These are phyloP conservation scores for Chytridium lagenaria DNA, from an alignment of 371 early-diverging fungal genomes.

Conservation along the genomic window DNA sequence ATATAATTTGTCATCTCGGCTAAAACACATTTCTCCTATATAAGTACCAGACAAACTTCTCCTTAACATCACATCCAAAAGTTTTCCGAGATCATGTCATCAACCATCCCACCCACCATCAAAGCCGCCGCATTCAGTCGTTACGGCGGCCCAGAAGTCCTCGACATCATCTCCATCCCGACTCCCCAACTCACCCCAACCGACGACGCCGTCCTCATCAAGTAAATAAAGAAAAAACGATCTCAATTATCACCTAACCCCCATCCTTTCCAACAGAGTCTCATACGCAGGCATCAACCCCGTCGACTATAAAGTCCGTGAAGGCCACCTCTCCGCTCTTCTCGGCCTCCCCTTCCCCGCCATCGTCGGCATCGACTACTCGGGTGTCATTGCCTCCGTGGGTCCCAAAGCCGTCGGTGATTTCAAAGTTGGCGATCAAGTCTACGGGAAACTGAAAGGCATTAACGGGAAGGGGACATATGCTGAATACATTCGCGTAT, in stretches of 20 bases:
- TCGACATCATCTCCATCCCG: conserved; percentile 42
- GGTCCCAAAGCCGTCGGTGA: conserved; percentile 35
- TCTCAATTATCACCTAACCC: neutral
- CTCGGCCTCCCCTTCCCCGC: conserved; percentile 31
- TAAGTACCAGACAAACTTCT: no score
- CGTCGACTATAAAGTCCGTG: conserved; percentile 61
- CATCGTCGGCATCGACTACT: conserved; percentile 57
- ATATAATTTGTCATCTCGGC: no score
- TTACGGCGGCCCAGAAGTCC: conserved; percentile 37
- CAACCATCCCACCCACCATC: neutral
- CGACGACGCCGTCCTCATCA: conserved; percentile 55
- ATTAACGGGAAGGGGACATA: conserved; percentile 49
- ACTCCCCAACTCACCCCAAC: conserved; percentile 40
- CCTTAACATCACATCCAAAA: no score
- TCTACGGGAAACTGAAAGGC: conserved; percentile 52
- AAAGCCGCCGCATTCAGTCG: conserved; percentile 13
- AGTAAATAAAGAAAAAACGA: conserved; percentile 32
- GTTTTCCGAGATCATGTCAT: no score
- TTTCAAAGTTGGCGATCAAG: conserved; percentile 58
- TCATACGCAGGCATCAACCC: conserved; percentile 69
- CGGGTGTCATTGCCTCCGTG: conserved; percentile 51
- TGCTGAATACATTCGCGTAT: conserved; percentile 49
- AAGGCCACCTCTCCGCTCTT: conserved; percentile 23
- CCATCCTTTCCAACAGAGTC: conserved; percentile 26
- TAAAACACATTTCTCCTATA: no score